These are phyloP conservation scores for Garcia nutans DNA, from an alignment of 345 rosid genomes.

Conservation along the genomic window DNA sequence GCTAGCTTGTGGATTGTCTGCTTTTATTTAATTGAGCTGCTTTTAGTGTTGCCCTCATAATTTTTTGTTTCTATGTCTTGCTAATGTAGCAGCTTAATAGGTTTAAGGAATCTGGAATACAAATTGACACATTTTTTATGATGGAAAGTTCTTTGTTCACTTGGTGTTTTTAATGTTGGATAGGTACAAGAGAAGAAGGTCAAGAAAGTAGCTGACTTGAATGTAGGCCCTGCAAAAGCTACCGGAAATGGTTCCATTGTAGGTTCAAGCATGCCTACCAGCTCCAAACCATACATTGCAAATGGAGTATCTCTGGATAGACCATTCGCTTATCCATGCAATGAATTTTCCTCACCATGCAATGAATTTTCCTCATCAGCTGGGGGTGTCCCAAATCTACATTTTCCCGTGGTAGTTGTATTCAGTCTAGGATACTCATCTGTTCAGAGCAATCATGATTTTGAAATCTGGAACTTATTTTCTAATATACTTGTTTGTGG, in stretches of 20 bases:
- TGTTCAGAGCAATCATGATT: background rate
- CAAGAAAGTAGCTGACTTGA: conserved; percentile 77
- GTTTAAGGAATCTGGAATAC: conserved; percentile 3
- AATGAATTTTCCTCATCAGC: conserved; percentile 55
- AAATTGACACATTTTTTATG: background rate
- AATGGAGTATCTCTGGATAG: conserved; percentile 60
- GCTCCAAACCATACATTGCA: conserved; percentile 36
- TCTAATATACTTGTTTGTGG: background rate
- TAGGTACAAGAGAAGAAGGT: conserved; percentile 97
- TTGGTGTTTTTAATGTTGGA: conserved; percentile 12
- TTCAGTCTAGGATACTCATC: conserved; percentile 26
- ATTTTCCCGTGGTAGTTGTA: conserved; percentile 88
- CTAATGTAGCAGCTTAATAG: background rate
- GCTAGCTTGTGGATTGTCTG: background rate
- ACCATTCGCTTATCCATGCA: conserved; percentile 31
- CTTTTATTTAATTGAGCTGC: background rate
- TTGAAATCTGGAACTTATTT: conserved; percentile 1
- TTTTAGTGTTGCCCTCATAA: background rate
- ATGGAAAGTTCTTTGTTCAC: background rate
- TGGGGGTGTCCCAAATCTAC: conserved; percentile 68
- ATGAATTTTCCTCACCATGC: conserved; percentile 57
- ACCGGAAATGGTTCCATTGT: conserved; percentile 44
- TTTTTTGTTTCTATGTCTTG: background rate
- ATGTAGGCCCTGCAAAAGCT: conserved; percentile 54
- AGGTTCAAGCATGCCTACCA: conserved; percentile 44